A percentile compares a stretch with the other conserved stretches of the same genome.
Conservation (phyloP, 352 stramenopile species). For the Pythium brassicae region DNA sequence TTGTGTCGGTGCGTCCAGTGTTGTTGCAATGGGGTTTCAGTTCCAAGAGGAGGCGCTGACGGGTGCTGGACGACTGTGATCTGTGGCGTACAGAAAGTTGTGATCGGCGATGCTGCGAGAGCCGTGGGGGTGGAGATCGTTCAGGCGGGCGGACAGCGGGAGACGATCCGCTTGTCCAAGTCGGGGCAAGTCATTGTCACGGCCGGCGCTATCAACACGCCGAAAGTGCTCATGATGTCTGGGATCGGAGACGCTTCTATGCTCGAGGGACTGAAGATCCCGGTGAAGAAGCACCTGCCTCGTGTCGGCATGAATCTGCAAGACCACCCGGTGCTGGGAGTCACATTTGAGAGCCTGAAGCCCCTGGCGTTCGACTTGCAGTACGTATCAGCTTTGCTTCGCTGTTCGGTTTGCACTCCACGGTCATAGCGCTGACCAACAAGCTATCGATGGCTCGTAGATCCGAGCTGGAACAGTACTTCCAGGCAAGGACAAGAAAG, state of each 20-base stretch:
- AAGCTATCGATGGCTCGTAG: slow-evolving; percentile 12
- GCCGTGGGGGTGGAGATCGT: slow-evolving; percentile 41
- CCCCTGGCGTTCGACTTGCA: slow-evolving; percentile 33
- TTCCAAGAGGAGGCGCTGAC: background rate
- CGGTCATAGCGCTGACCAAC: background rate
- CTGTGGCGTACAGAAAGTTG: slow-evolving; percentile 30
- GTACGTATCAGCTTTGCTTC: slow-evolving; percentile 19
- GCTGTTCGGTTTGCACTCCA: too few relatives aligned
- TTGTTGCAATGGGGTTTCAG: background rate
- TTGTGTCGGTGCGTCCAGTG: slow-evolving; percentile 42
- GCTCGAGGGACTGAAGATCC: slow-evolving; percentile 41
- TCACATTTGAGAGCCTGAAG: slow-evolving; percentile 52
- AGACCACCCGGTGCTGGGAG: slow-evolving; percentile 79
- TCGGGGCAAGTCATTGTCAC: slow-evolving; percentile 66
- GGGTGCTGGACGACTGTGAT: background rate
- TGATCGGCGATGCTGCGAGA: slow-evolving; percentile 29
- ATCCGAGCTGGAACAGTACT: slow-evolving; percentile 41
- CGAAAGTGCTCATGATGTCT: slow-evolving; percentile 79
- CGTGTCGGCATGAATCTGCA: slow-evolving; percentile 87
- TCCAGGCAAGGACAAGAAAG: slow-evolving; percentile 25
- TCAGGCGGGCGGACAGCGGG: slow-evolving; percentile 25
- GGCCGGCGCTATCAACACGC: slow-evolving; percentile 83
- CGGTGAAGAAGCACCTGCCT: slow-evolving; percentile 58
- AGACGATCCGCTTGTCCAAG: slow-evolving; percentile 34
- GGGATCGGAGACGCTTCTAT: slow-evolving; percentile 39